Percentiles rank a stretch among this genome's conserved stretches.
Conservation (phyloP, 768 basidiomycete genomes). For the Psilocybe azurescens region DNA sequence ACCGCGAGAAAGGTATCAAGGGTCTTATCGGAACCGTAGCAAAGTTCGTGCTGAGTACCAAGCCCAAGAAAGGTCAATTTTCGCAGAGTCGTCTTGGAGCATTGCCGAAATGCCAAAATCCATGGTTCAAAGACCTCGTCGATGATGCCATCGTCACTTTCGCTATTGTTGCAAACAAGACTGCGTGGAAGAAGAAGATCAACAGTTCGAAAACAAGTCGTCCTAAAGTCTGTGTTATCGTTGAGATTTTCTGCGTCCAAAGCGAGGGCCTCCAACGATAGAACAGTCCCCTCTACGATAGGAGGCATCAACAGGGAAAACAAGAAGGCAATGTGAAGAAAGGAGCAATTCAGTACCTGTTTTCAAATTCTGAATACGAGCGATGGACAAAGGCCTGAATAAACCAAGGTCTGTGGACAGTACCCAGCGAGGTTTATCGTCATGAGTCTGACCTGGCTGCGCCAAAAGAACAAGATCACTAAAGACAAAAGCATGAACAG, state of each 20-base stretch:
- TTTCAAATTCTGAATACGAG: conserved; percentile 26
- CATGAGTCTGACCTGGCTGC: conserved; percentile 30
- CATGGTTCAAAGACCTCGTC: conserved; percentile 35
- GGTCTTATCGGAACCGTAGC: conserved; percentile 27
- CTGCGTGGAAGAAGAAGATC: conserved; percentile 22
- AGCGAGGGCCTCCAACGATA: conserved; percentile 25
- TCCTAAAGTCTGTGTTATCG: conserved; percentile 24
- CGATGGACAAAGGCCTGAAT: conserved; percentile 51
- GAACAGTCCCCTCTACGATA: conserved; percentile 15
- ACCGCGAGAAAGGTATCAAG: conserved; percentile 39
- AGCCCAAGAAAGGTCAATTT: conserved; percentile 35
- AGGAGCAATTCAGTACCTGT: conserved; percentile 20
- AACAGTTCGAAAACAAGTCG: conserved; percentile 22
- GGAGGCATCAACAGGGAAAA: conserved; percentile 5
- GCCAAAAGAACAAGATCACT: conserved; percentile 73
- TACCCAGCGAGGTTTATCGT: conserved; percentile 26
- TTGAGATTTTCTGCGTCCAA: conserved; percentile 18
- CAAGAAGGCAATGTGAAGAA: background rate
- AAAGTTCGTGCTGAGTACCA: conserved; percentile 23
- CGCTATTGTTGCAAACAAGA: background rate
- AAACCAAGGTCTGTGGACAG: conserved; percentile 42
- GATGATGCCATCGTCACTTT: background rate
- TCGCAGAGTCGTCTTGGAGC: conserved; percentile 51
- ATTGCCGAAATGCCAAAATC: conserved; percentile 59
- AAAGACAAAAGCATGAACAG: conserved; percentile 57